phyloP scores from a whole-genome alignment of 2,329 filamentous ascomycete genomes.

The Neofusicoccum umdonicola region DNA sequence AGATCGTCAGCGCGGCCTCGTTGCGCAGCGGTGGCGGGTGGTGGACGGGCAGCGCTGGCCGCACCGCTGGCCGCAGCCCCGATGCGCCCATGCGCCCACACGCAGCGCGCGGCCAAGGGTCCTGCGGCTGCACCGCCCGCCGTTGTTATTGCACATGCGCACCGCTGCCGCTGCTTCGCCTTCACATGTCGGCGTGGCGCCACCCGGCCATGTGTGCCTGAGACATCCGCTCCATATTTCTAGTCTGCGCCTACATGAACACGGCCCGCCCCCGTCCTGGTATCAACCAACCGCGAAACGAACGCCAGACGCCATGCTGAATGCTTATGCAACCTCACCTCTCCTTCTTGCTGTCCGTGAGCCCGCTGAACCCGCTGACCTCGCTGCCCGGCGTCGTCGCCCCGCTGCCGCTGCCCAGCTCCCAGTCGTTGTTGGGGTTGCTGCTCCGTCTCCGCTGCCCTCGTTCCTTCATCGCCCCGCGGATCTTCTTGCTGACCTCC shows the following conservation, averaged over 20 bases:
- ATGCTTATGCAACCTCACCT: background rate
- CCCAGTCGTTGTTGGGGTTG: slow-evolving; percentile 23
- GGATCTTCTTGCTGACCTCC: slow-evolving; percentile 79
- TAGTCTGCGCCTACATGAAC: background rate
- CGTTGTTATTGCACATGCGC: background rate
- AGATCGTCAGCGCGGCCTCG: background rate
- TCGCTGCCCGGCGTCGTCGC: slow-evolving; percentile 27
- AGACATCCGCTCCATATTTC: slow-evolving; percentile 9
- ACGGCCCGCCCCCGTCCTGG: background rate
- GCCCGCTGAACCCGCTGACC: slow-evolving; percentile 12
- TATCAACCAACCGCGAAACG: slow-evolving; percentile 8
- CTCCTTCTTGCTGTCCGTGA: slow-evolving; percentile 14
- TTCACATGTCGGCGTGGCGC: background rate
- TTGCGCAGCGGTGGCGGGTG: no score
- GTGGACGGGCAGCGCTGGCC: background rate
- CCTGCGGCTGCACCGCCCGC: background rate
- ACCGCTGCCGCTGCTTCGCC: background rate
- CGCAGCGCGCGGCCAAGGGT: background rate
- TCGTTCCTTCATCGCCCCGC: slow-evolving; percentile 79
- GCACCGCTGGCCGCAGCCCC: background rate
- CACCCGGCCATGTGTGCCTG: background rate
- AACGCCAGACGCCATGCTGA: slow-evolving; percentile 17
- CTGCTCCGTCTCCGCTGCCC: slow-evolving; percentile 57
- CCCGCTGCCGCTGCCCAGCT: slow-evolving; percentile 21
- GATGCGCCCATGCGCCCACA: background rate